Evolutionary conservation across 257 asterid genomes (phyloP), one percentile per base, ranked within the genome.

Genomic region (Henckelia pumila): DNA sequence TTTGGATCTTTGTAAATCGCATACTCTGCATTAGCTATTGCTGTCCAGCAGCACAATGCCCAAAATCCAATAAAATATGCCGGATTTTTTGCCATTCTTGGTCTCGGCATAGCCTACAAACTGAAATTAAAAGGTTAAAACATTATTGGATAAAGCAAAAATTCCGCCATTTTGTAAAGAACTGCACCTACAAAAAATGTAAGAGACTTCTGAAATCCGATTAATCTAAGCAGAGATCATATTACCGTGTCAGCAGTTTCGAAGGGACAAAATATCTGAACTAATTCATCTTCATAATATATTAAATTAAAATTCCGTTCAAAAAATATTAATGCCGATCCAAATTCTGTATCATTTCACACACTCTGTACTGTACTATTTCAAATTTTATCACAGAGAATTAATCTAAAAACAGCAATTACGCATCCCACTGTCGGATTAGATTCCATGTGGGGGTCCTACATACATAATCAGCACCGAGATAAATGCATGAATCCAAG

Each of bases 1-100:
- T 76, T 86, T 4, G 91, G 88, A 75, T 86, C 94, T 76, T 75
- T 86, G 82, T 84, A 87, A 11, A 59, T 40, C 50, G 20, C 3
- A 8, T 69, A 21, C 5, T 82, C 79, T 47, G 75, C 81, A 70
- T 71, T 64, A 26, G 65, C 61, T 56, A 63, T 4, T 14, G 23
- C 53, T 52, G 7, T 21, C 24, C 67, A 70, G 61, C 70, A 74
- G 37, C 69, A 80, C 20, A 69, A 21, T 4, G 56, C 71, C 47
- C 77, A 11, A 22, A 77, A 20, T 10, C 66, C 65, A 58, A 73
- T 26, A 71, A 68, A 68, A 50, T 55, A 56, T 23, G 10, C 14
- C 8, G 20, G 50, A 20, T 44, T 6, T 61, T 56, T 67, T 64
- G 28, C 66, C 82, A 80, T 76, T 65, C 37, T 72, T 21, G n/a